Conservation (phyloP, 768 basidiomycete species). For the Podaxis pistillaris region DNA sequence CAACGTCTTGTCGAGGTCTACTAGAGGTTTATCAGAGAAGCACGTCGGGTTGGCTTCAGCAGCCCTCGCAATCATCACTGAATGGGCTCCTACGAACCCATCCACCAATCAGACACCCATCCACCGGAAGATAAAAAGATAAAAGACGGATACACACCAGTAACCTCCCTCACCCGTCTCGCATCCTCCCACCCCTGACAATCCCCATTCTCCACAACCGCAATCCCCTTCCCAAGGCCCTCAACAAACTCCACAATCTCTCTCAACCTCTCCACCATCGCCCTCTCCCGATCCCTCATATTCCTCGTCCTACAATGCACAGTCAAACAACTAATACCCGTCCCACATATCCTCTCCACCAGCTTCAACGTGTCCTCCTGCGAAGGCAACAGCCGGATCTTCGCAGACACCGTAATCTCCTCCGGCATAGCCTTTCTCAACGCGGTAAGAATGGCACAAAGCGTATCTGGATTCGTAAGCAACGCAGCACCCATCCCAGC, state of each 20-base stretch:
- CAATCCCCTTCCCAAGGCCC: slow-evolving; percentile 70
- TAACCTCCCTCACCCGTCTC: slow-evolving; percentile 67
- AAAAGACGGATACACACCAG: slow-evolving; percentile 46
- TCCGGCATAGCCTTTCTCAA: slow-evolving; percentile 71
- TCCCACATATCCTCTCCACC: slow-evolving; percentile 83
- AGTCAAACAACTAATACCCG: slow-evolving; percentile 87
- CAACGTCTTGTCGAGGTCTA: slow-evolving; percentile 67
- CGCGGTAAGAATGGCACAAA: slow-evolving; percentile 84
- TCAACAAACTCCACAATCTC: slow-evolving; percentile 89
- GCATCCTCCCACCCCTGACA: slow-evolving; percentile 79
- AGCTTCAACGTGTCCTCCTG: slow-evolving; percentile 88
- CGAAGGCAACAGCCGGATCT: slow-evolving; percentile 84
- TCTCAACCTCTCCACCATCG: slow-evolving; percentile 71
- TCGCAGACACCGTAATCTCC: slow-evolving; percentile 87
- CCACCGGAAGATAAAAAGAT: neutral
- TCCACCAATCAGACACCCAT: neutral
- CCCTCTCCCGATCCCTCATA: slow-evolving; percentile 83
- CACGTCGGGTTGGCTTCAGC: slow-evolving; percentile 92
- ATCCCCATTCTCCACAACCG: slow-evolving; percentile 94
- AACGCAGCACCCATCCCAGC: slow-evolving; percentile 97
- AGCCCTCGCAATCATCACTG: slow-evolving; percentile 94
- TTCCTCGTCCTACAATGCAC: slow-evolving; percentile 93
- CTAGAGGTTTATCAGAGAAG: slow-evolving; percentile 68
- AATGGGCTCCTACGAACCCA: slow-evolving; percentile 62
- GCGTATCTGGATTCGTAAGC: slow-evolving; percentile 85